Evolutionary conservation across 495 filamentous ascomycete species (phyloP), one percentile per base, ranked within the genome.

Genomic region (Hyaloscypha hepaticicola): DNA sequence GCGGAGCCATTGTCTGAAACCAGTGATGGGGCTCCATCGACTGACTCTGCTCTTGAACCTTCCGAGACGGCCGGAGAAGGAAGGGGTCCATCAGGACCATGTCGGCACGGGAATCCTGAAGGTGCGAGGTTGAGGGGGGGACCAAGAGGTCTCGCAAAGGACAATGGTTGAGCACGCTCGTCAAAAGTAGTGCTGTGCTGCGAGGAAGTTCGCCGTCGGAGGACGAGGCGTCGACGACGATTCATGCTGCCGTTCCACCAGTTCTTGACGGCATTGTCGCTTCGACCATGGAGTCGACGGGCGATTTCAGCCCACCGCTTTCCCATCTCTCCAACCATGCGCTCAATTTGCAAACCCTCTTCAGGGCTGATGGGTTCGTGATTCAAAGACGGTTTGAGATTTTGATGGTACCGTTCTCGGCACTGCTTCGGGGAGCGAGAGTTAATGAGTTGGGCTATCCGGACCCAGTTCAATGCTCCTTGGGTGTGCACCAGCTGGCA

Each of bases 191-290:
- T 61, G 62, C 72, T 29, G 68, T 48, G 27, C 64, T 65, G 61
- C 29, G 66, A 57, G 25, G 65, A 68, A 71, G 72, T 70, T 71
- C 79, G 61, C 72, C 79, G 66, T 76, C 78, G 72, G 75, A 82
- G 77, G 69, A 74, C 79, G 71, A 79, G 56, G 52, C 83, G 78
- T 68, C 78, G 77, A 66, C 83, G 76, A 69, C 93, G 86, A 77
- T 97, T 97, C 87, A 91, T 88, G 72, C 90, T 90, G 34, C 95
- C 94, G 76, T 99, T 98, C 91, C 91, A 97, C 92, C 93, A 98
- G 77, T 99, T 99, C 85, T 99, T 99, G 57, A 99, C 93, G 33
- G 91, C 90, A 72, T 99, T 99, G 80, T 99, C 95, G 78, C 93
- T 96, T 69, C 95, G 87, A 66, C 93, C 94, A 21, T 88, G 84